Percentiles rank a stretch among this genome's conserved stretches.
Conservation (phyloP, 148 eudicot species). For the Drosera capensis region DNA sequence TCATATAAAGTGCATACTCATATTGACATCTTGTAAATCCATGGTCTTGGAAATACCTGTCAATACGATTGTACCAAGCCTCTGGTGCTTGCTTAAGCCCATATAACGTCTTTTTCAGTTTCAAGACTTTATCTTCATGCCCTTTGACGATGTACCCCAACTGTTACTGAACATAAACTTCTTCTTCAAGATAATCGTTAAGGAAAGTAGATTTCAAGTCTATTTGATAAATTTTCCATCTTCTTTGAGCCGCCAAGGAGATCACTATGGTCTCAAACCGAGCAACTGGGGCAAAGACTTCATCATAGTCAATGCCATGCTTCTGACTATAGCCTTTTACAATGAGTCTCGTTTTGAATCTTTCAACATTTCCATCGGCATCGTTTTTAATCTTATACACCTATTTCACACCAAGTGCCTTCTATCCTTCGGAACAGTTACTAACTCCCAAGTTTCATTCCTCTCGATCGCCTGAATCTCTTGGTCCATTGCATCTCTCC, state of each 20-base stretch:
- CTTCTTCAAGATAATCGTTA: background rate
- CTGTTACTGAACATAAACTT: background rate
- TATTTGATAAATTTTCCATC: background rate
- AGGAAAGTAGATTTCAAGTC: background rate
- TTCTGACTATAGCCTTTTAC: background rate
- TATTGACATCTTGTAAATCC: background rate
- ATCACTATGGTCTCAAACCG: background rate
- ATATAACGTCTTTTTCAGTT: background rate
- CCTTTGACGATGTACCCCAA: background rate
- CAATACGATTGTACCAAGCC: background rate
- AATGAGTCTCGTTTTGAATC: background rate
- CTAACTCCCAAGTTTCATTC: background rate
- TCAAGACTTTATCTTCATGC: background rate
- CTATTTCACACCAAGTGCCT: background rate
- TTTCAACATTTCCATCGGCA: background rate
- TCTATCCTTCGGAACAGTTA: background rate
- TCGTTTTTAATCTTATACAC: background rate
- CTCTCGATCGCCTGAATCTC: background rate
- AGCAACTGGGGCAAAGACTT: background rate
- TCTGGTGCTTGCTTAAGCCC: background rate
- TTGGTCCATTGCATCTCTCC: background rate
- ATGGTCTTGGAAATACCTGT: background rate
- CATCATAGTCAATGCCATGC: slow-evolving; percentile 1
- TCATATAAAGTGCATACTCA: background rate
- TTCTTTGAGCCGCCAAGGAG: background rate